Base-by-base conservation (phyloP, 2,329 filamentous ascomycete genomes). In the Fusarium albosuccineum region DNA sequence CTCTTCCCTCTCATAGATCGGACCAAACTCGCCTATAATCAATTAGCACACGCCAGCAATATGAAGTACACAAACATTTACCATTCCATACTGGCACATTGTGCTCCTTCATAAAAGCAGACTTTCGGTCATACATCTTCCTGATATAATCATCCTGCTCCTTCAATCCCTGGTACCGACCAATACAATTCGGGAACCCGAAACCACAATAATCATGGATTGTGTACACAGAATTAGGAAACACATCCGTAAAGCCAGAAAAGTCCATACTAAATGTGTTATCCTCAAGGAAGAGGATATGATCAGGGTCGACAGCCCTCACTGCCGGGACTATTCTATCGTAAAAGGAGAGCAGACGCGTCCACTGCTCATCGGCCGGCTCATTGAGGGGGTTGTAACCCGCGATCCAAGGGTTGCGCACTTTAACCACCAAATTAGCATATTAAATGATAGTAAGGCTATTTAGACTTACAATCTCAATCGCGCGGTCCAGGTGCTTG, bases 171-270 rank as follows among this genome's bases (percentile, higher is more conserved):
- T 5, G 72, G 57, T 0, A 75, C 73, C 70, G 81, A 82, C n/a
- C 68, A 67, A 60, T 81, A 71, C 39, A 67, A 1, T 73, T 71
- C 0, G 78, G 85, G 61, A 87, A 87, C 0, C 85, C 85, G 71
- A 83, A 82, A 17, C 76, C 72, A n/a, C 79, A 79, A 70, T 87
- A 87, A 66, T 87, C 85, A 62, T 87, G 85, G 29, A 85, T 77
- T 3, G 82, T 78, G 66, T 86, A 86, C 2, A 85, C 85, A 2
- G 78, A 76, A 61, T 84, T 84, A 1, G 82, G 80, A 8, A 84
- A 75, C 5, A 77, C 66, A 6, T 78, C 72, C 16, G 77, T 73
- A 13, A 80, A 73, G 3, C 68, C 70, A 2, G 70, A 64, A 26
- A 73, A 73, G 50, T 73, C 70, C 71, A 72, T 73, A 49, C 70